phyloP scores from a whole-genome alignment of 371 early-diverging fungal species.

The Lichtheimia corymbifera region DNA sequence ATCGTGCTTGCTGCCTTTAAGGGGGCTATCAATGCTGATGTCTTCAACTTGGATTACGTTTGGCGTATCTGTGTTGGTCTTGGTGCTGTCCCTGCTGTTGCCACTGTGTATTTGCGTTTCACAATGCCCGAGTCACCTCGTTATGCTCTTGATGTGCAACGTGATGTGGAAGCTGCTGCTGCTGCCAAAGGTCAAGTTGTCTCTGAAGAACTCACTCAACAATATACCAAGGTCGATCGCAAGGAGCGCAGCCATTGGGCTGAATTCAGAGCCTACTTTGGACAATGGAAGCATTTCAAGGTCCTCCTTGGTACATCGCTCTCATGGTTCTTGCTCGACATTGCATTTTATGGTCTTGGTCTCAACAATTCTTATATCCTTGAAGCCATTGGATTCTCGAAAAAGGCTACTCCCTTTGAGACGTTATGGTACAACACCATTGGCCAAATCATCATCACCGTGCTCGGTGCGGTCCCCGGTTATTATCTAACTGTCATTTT shows the following conservation, averaged over 20 bases:
- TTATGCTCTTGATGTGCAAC: slow-evolving; percentile 77
- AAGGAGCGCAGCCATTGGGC: slow-evolving; percentile 51
- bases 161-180: slow-evolving; percentile 67
- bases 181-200: slow-evolving; percentile 50
- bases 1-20: slow-evolving; percentile 76
- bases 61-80: slow-evolving; percentile 86
- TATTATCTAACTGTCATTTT: slow-evolving; percentile 83
- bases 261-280: slow-evolving; percentile 74
- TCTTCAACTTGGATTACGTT: slow-evolving; percentile 75
- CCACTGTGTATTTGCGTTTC: slow-evolving; percentile 85
- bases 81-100: slow-evolving; percentile 83
- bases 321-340: slow-evolving; percentile 86
- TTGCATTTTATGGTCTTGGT: slow-evolving; percentile 88
- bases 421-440: slow-evolving; percentile 64
- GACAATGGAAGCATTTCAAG: slow-evolving; percentile 77
- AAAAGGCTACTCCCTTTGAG: slow-evolving; percentile 52
- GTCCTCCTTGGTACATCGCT: slow-evolving; percentile 77
- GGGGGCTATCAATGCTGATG: slow-evolving; percentile 59
- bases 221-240: slow-evolving; percentile 45
- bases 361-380: slow-evolving; percentile 80
- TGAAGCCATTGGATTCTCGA: slow-evolving; percentile 67
- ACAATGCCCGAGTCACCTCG: slow-evolving; percentile 95
- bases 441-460: slow-evolving; percentile 82
- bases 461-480: slow-evolving; percentile 86
- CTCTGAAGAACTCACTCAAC: slow-evolving; percentile 33